phyloP scores from a whole-genome alignment of 2,329 filamentous ascomycete genomes.

The Trichoderma lentiforme region DNA sequence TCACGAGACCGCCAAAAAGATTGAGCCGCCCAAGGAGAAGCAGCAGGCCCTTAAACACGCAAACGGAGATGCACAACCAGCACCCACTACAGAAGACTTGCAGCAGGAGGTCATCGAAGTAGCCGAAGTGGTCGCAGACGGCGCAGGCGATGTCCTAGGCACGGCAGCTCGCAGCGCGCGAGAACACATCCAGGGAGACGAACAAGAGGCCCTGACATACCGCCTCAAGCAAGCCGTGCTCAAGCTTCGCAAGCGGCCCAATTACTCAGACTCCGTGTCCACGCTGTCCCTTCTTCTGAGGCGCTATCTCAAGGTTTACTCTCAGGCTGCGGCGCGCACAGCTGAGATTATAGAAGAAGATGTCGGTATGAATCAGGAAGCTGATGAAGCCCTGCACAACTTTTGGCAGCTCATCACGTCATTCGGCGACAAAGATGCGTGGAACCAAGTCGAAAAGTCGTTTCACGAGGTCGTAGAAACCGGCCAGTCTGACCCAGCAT shows the following conservation, averaged over 20 bases:
- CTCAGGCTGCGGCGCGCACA: conserved; percentile 66
- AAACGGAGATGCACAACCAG: conserved; percentile 39
- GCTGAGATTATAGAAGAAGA: conserved; percentile 66
- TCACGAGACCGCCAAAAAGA: conserved; percentile 66
- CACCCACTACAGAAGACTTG: conserved; percentile 62
- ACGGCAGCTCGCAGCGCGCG: conserved; percentile 68
- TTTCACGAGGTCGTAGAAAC: conserved; percentile 72
- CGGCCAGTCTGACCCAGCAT: conserved; percentile 73
- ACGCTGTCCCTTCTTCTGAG: conserved; percentile 72
- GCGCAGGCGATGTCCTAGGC: conserved; percentile 48
- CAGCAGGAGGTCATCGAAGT: conserved; percentile 56
- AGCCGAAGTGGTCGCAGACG: conserved; percentile 51
- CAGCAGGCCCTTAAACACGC: conserved; percentile 47
- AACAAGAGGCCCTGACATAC: conserved; percentile 68
- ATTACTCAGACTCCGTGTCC: conserved; percentile 85
- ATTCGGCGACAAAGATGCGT: conserved; percentile 71
- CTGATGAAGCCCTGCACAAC: conserved; percentile 72
- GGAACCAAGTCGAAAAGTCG: conserved; percentile 68
- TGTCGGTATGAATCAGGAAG: conserved; percentile 67
- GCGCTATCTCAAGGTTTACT: conserved; percentile 75
- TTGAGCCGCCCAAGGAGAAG: conserved; percentile 66
- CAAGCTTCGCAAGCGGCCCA: conserved; percentile 69
- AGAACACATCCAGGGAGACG: conserved; percentile 69
- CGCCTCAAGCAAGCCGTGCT: conserved; percentile 73
- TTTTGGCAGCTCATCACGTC: conserved; percentile 78